phyloP scores from a whole-genome alignment of 441 rosid genomes.

The Capsella rubella region DNA sequence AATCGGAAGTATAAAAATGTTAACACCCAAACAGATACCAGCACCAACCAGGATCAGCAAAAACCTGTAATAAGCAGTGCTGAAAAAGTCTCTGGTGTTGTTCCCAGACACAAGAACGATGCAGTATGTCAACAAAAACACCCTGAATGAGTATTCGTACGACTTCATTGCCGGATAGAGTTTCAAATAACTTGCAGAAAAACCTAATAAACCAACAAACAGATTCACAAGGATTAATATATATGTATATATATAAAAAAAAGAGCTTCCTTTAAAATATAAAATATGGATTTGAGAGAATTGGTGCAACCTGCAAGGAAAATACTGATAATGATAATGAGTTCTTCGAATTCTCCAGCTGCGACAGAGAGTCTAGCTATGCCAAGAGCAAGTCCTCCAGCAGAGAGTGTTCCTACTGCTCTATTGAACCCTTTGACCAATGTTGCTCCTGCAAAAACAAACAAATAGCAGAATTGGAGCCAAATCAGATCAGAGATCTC shows the following conservation, averaged over 20 bases:
- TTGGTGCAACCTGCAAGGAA: slow-evolving; percentile 71
- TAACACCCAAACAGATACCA: slow-evolving; percentile 63
- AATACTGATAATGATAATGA: slow-evolving; percentile 63
- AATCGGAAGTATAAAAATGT: slow-evolving; percentile 72
- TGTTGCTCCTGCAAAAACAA: slow-evolving; percentile 50
- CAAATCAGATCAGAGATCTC: slow-evolving; percentile 19
- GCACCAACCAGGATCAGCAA: slow-evolving; percentile 76
- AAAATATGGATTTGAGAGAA: slow-evolving; percentile 1
- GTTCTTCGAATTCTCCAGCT: slow-evolving; percentile 66
- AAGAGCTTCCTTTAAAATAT: not conserved
- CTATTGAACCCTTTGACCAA: slow-evolving; percentile 87
- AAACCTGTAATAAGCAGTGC: slow-evolving; percentile 68
- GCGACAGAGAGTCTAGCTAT: slow-evolving; percentile 68
- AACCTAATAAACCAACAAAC: slow-evolving; percentile 50
- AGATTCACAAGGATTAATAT: not conserved
- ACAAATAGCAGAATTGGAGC: not conserved
- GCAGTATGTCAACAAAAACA: slow-evolving; percentile 82
- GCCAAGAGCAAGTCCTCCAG: slow-evolving; percentile 85
- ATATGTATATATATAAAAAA: not conserved
- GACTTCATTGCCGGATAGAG: slow-evolving; percentile 76
- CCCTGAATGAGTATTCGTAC: slow-evolving; percentile 84
- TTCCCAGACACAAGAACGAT: slow-evolving; percentile 81
- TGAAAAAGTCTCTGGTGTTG: slow-evolving; percentile 54
- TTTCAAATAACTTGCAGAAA: slow-evolving; percentile 61
- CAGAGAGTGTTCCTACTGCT: slow-evolving; percentile 83